Evolutionary conservation across 148 eudicot species (phyloP), one percentile per base, ranked within the genome.

Genomic region (Rhododendron molle): DNA sequence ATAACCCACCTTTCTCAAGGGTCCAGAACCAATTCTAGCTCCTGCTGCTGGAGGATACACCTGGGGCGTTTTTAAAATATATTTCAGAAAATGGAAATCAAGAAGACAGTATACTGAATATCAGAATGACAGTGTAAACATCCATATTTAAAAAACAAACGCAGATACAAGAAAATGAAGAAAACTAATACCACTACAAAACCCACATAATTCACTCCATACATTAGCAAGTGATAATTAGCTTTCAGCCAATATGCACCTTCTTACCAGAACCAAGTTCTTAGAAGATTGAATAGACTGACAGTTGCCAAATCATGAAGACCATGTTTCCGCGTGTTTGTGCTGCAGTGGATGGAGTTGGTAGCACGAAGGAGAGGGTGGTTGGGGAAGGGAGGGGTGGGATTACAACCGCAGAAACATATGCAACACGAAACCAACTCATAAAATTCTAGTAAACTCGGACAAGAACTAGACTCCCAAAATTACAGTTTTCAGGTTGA

Each of bases 1-100:
- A 67, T 65, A 32, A 83, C 81, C 10, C 34, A 93, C 93, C 93
- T 91, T 93, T 60, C 91, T 89, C 83, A 84, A 87, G 69, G 87
- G 85, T 82, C 93, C 95, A 76, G 91, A 88, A 88, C 91, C 89
- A 50, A 82, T 85, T 84, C 88, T 91, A 46, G 85, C 77, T 20
- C 87, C 89, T 60, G 82, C 36, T 46, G 86, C 49, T 56, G 91
- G 88, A 10, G 89, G 90, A 52, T 88, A 83, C 67, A 84, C 93
- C 90, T 88, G 84, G 60, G 62, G 83, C 36, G 79, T 26, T 26
- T 26, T 80, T n/a, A 26, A 47, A 56, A 83, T 83, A 52, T 50
- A 82, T 43, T 34, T 21, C 36, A 84, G 36, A 84, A 16, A 84
- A 56, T 23, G 14, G 72, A 34, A 56, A 76, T 73, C 28, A 15